These are phyloP conservation scores for Gossypium laxum DNA, from an alignment of 441 rosid genomes.

Conservation along the genomic window DNA sequence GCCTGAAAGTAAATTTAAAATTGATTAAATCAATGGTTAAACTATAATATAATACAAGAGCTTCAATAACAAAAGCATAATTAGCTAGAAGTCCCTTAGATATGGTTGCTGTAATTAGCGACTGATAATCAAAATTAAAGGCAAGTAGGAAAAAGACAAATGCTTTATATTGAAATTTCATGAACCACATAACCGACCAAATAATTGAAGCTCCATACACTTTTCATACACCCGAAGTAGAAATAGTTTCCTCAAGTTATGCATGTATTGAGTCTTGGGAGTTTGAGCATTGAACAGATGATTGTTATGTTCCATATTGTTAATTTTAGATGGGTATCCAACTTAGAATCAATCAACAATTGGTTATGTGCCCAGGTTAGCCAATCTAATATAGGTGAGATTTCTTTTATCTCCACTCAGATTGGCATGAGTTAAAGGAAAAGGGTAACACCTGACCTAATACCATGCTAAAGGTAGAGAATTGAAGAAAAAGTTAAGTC, in stretches of 20 bases:
- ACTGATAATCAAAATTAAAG: background rate
- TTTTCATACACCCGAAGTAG: background rate
- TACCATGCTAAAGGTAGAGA: background rate
- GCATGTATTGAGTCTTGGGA: conserved; percentile 5
- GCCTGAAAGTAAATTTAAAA: conserved; percentile 44
- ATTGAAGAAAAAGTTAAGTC: background rate
- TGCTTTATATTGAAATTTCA: background rate
- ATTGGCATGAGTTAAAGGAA: background rate
- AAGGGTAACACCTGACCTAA: background rate
- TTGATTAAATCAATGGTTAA: conserved; percentile 15
- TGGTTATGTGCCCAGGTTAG: background rate
- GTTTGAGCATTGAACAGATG: background rate
- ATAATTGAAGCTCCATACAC: background rate
- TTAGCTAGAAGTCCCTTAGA: background rate
- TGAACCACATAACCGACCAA: background rate
- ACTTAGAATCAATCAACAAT: background rate
- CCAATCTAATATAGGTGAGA: background rate
- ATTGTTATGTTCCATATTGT: background rate
- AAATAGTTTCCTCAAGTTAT: background rate
- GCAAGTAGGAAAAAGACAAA: background rate
- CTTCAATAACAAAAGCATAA: background rate
- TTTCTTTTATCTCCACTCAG: background rate
- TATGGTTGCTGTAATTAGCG: background rate
- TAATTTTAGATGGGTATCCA: background rate
- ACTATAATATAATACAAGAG: background rate